These are phyloP conservation scores for Papilionanthe hybrid DNA, from an alignment of 116 monocot species.

Conservation along the genomic window DNA sequence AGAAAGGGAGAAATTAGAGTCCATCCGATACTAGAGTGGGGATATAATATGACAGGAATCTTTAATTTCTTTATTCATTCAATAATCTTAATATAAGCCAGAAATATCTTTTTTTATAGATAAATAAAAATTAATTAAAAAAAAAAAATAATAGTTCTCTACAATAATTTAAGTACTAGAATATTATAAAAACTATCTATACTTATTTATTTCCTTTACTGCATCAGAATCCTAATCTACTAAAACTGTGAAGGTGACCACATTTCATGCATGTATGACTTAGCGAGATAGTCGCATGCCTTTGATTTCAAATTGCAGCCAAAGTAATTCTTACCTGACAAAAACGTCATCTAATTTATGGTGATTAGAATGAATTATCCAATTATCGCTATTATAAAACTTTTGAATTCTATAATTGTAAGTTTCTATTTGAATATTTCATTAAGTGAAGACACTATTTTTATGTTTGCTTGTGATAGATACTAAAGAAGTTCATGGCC, in stretches of 20 bases:
- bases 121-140: neutral
- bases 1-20: neutral
- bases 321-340: neutral
- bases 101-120: neutral
- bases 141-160: neutral
- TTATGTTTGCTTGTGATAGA: too few species aligned
- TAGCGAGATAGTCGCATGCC: neutral
- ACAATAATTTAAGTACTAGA: neutral
- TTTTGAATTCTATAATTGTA: neutral
- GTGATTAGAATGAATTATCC: neutral
- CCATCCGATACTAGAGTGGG: neutral
- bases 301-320: neutral
- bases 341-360: neutral
- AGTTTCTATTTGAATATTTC: neutral
- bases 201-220: neutral
- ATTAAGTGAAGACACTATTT: neutral
- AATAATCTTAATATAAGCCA: neutral
- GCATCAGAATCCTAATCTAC: neutral
- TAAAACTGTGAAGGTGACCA: neutral
- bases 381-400: neutral
- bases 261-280: neutral
- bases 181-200: neutral
- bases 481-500: neutral
- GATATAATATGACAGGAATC: neutral
- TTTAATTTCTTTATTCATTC: slow-evolving; percentile 1